Evolutionary conservation across 1,284 basidiomycete species (phyloP), one percentile per base, ranked within the genome.

Genomic region (Heterobasidion irregulare): DNA sequence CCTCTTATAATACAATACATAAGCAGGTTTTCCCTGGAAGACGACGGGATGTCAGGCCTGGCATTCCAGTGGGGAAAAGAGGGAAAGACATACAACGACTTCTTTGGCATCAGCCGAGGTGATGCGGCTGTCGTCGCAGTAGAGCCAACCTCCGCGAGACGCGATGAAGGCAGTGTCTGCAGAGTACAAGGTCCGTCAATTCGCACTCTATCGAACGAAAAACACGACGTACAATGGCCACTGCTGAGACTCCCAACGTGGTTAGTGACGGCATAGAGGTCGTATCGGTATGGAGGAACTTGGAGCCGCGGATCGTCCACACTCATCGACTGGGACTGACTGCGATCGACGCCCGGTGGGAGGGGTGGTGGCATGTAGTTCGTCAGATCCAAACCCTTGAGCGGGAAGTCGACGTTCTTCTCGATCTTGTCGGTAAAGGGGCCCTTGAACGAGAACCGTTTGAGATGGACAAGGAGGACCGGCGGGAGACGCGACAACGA

Each of bases 351-450:
- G 49, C 84, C 83, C 32, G 84, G 80, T 4, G 87, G 82, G n/a
- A 88, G 70, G 2, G 87, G 82, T 6, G 82, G 77, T 1, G 96
- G 96, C 79, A 99, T 88, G 68, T 93, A 96, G 64, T 87, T 84
- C 26, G 94, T 96, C 49, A 99, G 72, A 66, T 99, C 96, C 41
- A 99, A 75, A 35, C 73, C 72, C 56, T 83, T 84, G 57, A 90
- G 75, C 8, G 96, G 96, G 71, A 94, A 99, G 58, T 94, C 89
- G 53, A 95, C 87, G 54, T 84, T 80, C 7, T 92, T 93, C 69
- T 95, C 92, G 55, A 94, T 83, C 74, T 98, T 98, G 74, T 98
- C 94, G 50, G 93, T 95, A 70, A 96, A 97, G 2, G 87, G 86
- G 0, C 94, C 94, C 61, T 92, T 89, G 60, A 89, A 89, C 50